Base-by-base conservation (phyloP, 1,139 yeast genomes). In the Martiniozyma asiatica region DNA sequence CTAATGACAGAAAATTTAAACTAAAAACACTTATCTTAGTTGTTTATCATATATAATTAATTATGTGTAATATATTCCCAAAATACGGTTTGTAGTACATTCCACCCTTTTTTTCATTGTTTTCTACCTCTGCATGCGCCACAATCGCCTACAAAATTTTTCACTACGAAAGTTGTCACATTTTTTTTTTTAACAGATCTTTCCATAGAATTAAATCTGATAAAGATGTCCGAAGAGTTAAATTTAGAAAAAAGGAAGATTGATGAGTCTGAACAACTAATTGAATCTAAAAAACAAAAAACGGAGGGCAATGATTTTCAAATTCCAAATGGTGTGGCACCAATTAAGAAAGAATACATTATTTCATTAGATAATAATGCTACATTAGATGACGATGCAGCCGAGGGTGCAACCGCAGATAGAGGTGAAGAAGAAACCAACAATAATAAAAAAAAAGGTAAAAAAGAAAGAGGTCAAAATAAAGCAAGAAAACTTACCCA, bases 401-500 rank as follows among this genome's bases (percentile, higher is more conserved):
- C 63, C 20, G 70, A 67, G 8, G 71, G 62, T 37, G 26, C 19
- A 3, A 16, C 20, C 6, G 65, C 59, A 23, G 66, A 65, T 17
- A 65, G 60, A n/a, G 52, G 42, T 22, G 46, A 48, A 21, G 54
- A 59, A 23, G 61, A 61, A 41, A 27, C 21, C n/a, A 32, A 25
- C 9, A 26, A 15, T 9, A 31, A 30, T 7, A 25, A 22, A 14
- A 34, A 30, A 22, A 28, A 26, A 6, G 51, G 51, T 22, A 67
- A 65, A 36, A 69, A 52, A 67, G 68, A 55, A 53, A 39, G 41
- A 19, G 98, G 98, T 1, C 97, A 89, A 57, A 89, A 89, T 56
- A 87, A 89, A 54, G 73, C 73, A 41, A 65, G 98, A 45, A 89
- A 81, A 42, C 63, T 85, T 43, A 68, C 66, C 35, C 95, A 84